Base-by-base conservation (phyloP, 1,139 yeast species). In the Pneumocystis jirovecii region DNA sequence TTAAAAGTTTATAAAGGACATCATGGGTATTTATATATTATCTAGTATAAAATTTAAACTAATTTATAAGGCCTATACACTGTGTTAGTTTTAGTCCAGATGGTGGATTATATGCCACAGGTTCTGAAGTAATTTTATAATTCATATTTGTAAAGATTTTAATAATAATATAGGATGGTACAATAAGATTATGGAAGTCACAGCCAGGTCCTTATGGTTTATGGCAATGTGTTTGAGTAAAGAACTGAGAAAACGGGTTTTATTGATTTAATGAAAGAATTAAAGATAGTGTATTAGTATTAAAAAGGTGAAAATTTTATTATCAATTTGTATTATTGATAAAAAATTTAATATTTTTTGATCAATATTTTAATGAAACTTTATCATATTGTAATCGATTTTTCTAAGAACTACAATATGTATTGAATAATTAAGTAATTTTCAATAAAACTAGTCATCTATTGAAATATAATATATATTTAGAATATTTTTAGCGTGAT, bases 181-280 rank as follows among this genome's bases (percentile, higher is more conserved):
- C 85, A 1, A 85, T 85, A 21, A 76, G 89, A 64, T 76, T 86
- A 50, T 86, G 90, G 91, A 76, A 76, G 65, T 70, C 71, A 31
- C 68, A 66, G 3, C 64, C 68, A 6, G 77, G 74, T 1, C 72
- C 75, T 3, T 76, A 74, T 64, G 78, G 78, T 2, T 68, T 76
- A 57, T 76, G 78, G 78, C 67, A 63, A 45, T 64, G 31, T 25
- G 21, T 50, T 50, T 50, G 12, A 50, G 8, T 45, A 10, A 37
- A 37, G 12, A 15, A 37, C 12, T 37, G 7, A 15, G 17, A 37
- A 37, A 37, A 15, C 12, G 15, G 2, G 7, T 2, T 40, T 40
- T 40, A 40, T 17, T 40, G 15, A 6, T 40, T 40, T 40, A 40
- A 40, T 17, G 7, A 15, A 40, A 17, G 15, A 40, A 17, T 40